Evolutionary conservation across 495 filamentous ascomycete genomes (phyloP), one percentile per base, ranked within the genome.

Genomic region (Podospora anserina): DNA sequence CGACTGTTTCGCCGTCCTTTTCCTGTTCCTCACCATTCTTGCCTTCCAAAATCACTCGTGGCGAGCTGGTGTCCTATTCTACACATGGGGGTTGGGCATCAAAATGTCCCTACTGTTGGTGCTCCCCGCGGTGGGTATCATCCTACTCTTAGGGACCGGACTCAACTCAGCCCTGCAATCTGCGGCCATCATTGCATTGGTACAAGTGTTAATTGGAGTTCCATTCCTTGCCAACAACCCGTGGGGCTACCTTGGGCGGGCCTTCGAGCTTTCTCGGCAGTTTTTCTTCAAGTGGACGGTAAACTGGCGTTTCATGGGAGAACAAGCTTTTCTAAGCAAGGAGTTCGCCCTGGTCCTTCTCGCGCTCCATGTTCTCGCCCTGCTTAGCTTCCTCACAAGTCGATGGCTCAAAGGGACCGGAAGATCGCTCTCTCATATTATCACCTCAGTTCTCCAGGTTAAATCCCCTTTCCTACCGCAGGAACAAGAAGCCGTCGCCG

Each of bases 271-370:
- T 30, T 91, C 91, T 30, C 84, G 95, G 59, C 86, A 89, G 71
- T 99, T 99, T 77, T 83, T 97, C 70, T 97, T 92, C 83, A 94
- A 96, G 76, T 98, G 95, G 95, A 98, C 95, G 0, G 95, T 99
- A 67, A 99, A 99, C 78, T 99, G 94, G 94, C 87, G 94, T 58
- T 97, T 99, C 71, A 78, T 97, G 5, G 88, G 89, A 15, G 92
- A 97, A 75, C 88, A 92, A 23, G 77, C 77, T 1, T 99, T 99
- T 71, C 82, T 96, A 26, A 96, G 92, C 63, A 86, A 80, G 65
- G 76, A 82, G 15, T 97, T 97, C 74, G 87, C 93, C 49, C 61
- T 88, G 20, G 78, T 77, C 7, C 81, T 99, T 56, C 79, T 97
- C 20, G 83, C 80, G 5, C 75, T 89, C 63, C 93, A 99, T 79